Conservation (phyloP, 2,329 filamentous ascomycete genomes). For the Aspergillus versicolor region DNA sequence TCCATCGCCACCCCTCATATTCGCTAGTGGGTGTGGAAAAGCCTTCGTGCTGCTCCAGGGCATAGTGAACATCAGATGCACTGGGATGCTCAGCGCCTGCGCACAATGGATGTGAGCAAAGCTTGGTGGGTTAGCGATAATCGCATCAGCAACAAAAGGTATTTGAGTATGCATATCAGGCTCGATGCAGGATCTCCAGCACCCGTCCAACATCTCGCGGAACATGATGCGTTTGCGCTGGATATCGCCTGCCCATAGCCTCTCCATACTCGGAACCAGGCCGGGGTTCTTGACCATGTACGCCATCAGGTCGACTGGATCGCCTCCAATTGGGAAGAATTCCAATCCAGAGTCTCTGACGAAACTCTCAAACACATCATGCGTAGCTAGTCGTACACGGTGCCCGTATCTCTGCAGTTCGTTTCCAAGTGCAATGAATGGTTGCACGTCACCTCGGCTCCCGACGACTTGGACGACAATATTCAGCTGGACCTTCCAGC, state of each 20-base stretch:
- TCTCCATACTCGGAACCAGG: conserved; percentile 38
- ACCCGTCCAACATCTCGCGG: conserved; percentile 39
- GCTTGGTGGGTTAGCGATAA: conserved; percentile 56
- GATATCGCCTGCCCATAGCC: conserved; percentile 36
- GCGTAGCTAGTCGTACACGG: conserved; percentile 58
- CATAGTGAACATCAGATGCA: conserved; percentile 57
- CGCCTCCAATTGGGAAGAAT: conserved; percentile 59
- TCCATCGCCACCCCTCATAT: no score
- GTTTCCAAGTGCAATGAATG: conserved; percentile 58
- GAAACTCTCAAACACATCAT: conserved; percentile 54
- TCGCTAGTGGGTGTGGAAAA: conserved; percentile 53
- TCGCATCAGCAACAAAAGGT: conserved; percentile 54
- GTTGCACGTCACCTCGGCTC: conserved; percentile 59
- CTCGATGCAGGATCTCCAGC: conserved; percentile 41
- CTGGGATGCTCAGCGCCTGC: conserved; percentile 49
- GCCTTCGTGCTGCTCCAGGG: conserved; percentile 48
- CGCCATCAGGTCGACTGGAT: conserved; percentile 53
- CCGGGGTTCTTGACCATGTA: conserved; percentile 53
- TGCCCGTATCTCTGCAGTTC: conserved; percentile 53
- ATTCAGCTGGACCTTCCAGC: no score
- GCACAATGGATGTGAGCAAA: conserved; percentile 56
- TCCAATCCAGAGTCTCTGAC: conserved; percentile 56
- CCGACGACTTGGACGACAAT: conserved; percentile 58
- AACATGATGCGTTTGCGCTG: conserved; percentile 34
- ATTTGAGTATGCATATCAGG: conserved; percentile 24